phyloP scores from a whole-genome alignment of 192 early-diverging fungal genomes.

The Backusella mclennaniae region DNA sequence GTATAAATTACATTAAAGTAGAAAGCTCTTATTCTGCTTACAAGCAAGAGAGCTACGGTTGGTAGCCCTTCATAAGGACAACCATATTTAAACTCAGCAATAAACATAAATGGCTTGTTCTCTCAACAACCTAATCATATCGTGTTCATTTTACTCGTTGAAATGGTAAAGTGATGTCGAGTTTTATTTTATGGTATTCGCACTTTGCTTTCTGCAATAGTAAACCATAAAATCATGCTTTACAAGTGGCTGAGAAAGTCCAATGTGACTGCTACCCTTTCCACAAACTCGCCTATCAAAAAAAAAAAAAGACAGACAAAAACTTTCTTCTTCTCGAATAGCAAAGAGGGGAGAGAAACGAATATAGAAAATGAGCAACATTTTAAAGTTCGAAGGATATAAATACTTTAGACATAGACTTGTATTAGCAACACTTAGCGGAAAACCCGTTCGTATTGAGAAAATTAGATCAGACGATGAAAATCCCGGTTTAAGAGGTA shows the following conservation, averaged over 20 bases:
- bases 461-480: slow-evolving; percentile 86
- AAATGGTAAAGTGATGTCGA: neutral
- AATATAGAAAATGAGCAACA: slow-evolving; percentile 27
- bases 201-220: neutral
- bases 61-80: neutral
- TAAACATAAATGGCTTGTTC: neutral
- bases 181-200: neutral
- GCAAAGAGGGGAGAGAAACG: neutral
- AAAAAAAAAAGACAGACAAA: neutral
- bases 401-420: slow-evolving; percentile 87
- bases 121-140: neutral
- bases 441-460: slow-evolving; percentile 82
- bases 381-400: slow-evolving; percentile 77
- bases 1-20: no score
- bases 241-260: neutral
- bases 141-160: neutral
- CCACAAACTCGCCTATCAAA: neutral
- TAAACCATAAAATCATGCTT: neutral
- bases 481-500: slow-evolving; percentile 83
- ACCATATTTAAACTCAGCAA: neutral
- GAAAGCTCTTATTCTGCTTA: neutral
- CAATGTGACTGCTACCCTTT: neutral
- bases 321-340: neutral
- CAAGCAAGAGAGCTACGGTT: neutral
- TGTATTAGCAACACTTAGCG: slow-evolving; percentile 82